Base-by-base conservation (phyloP, 768 basidiomycete species). In the Tulasnella sp. region DNA sequence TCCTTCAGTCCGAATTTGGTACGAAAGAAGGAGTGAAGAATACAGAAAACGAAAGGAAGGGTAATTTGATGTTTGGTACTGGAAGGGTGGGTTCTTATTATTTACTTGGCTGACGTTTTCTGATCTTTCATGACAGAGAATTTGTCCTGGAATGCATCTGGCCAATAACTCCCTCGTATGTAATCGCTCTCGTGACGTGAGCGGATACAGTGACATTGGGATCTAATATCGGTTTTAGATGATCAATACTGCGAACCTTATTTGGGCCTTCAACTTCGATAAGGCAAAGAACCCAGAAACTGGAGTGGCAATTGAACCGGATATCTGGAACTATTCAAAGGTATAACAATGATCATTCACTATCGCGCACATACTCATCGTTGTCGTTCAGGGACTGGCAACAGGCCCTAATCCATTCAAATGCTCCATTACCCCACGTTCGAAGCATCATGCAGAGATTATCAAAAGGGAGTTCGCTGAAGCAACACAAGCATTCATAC, bases 231-330 rank as follows among this genome's bases (percentile, higher is more conserved):
- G n/a, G n/a, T n/a, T n/a, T n/a, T n/a, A n/a, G n/a, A n/a, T n/a
- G n/a, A 9, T 45, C 5, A 31, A 20, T 31, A 29, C 22, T 29
- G 5, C 33, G 10, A 27, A 29, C 12, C 44, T 45, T 13, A 25
- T 45, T 13, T 45, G 44, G 44, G 44, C 44, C 13, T 45, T 45
- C 44, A 45, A 16, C 27, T 45, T 45, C 29, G 13, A 13, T 31
- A 37, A 56, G 24, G 56, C 53, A 20, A 43, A 25, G 5, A 52
- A 58, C 41, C 53, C 60, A 10, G 50, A 48, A 20, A 54, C 53
- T 37, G 54, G 54, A 12, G 20, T n/a, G 29, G 44, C 28, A 15
- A 3, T 45, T 19, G 29, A 25, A 4, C 13, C 29, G 4, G 44
- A 45, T 29, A 45, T 45, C 4, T 45, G 44, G 44, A 31, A 25